Evolutionary conservation across 2,329 filamentous ascomycete species (phyloP).

Genomic region (Fusarium aywerte): DNA sequence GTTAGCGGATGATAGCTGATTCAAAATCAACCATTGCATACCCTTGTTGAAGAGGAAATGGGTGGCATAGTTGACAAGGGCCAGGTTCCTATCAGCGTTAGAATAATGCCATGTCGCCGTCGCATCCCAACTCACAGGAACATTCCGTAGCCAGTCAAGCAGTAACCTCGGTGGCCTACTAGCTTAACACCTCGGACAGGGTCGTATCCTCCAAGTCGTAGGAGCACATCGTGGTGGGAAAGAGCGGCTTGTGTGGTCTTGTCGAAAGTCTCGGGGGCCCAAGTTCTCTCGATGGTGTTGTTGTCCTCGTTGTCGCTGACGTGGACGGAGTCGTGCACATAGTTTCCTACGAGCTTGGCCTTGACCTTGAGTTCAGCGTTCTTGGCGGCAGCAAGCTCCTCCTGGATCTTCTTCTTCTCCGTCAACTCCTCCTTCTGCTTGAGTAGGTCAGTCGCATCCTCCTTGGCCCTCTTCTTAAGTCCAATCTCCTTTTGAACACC

Average conservation of each 20-base stretch:
- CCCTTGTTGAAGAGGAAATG: conserved; percentile 73
- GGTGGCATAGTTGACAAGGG: conserved; percentile 93
- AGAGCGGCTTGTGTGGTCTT: conserved; percentile 81
- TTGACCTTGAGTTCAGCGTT: conserved; percentile 78
- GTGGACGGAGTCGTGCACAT: conserved; percentile 86
- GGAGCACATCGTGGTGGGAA: conserved; percentile 94
- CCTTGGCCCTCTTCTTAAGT: conserved; percentile 92
- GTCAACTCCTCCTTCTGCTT: conserved; percentile 81
- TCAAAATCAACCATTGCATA: neutral
- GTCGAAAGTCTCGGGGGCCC: conserved; percentile 79
- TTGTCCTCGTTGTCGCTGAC: conserved; percentile 88
- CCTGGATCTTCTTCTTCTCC: conserved; percentile 82
- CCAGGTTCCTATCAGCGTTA: conserved; percentile 70
- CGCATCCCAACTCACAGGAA: conserved; percentile 64
- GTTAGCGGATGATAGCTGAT: conserved; percentile 12
- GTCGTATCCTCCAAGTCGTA: conserved; percentile 89
- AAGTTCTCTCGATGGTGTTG: conserved; percentile 80
- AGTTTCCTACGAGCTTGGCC: conserved; percentile 77
- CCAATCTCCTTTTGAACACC: conserved; percentile 90
- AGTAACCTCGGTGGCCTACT: conserved; percentile 94
- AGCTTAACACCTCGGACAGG: conserved; percentile 93
- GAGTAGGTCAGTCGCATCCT: conserved; percentile 83
- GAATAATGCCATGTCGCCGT: neutral
- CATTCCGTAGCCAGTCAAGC: conserved; percentile 87
- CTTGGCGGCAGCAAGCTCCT: conserved; percentile 80